Conservation (phyloP, 768 basidiomycete species). For the Leccinum boreale region DNA sequence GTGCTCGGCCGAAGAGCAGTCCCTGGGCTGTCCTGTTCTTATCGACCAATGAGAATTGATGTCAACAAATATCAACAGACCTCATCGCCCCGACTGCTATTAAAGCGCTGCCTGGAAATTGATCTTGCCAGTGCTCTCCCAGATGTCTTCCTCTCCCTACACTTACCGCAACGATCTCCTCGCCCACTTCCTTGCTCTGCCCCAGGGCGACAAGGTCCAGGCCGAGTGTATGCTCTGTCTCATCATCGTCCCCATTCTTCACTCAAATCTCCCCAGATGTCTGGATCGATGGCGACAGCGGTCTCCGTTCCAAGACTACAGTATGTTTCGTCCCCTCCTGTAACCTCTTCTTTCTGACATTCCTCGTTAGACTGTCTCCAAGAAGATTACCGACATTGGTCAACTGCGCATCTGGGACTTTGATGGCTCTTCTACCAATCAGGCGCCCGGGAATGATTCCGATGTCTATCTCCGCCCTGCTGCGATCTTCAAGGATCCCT, state of each 20-base stretch:
- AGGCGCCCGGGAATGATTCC: slow-evolving; percentile 93
- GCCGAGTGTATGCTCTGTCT: slow-evolving; percentile 72
- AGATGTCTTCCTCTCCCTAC: slow-evolving; percentile 31
- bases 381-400: slow-evolving; percentile 82
- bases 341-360: neutral
- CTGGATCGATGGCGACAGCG: slow-evolving; percentile 96
- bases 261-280: slow-evolving; percentile 58
- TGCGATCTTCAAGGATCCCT: slow-evolving; percentile 98
- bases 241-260: neutral
- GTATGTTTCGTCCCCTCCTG: slow-evolving; percentile 40
- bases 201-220: slow-evolving; percentile 90
- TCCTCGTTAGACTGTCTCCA: slow-evolving; percentile 69
- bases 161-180: slow-evolving; percentile 80
- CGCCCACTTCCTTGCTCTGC: slow-evolving; percentile 82
- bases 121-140: neutral
- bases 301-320: slow-evolving; percentile 95
- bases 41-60: slow-evolving; percentile 30
- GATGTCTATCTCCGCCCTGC: slow-evolving; percentile 98
- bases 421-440: slow-evolving; percentile 96
- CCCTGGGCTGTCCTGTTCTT: slow-evolving; percentile 6
- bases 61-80: slow-evolving; percentile 28
- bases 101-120: slow-evolving; percentile 19
- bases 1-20: slow-evolving; percentile 8
- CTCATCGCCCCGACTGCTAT: slow-evolving; percentile 10
- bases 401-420: slow-evolving; percentile 99